phyloP scores from a whole-genome alignment of 371 early-diverging fungal genomes.

The Mucor plumbeus region DNA sequence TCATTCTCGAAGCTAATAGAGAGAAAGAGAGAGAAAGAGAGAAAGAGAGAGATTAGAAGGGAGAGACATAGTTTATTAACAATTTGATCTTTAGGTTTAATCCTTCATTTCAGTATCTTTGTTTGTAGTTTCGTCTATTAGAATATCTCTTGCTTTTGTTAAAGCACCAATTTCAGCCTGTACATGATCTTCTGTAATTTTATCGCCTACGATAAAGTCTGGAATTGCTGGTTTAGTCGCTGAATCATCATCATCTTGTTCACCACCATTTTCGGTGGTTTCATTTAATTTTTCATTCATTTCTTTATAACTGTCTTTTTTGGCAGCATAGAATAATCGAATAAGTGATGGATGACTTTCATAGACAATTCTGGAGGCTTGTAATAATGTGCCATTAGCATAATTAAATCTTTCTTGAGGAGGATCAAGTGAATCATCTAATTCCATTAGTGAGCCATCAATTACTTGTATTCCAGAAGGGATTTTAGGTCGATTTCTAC shows the following conservation, averaged over 20 bases:
- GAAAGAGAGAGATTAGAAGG: not conserved
- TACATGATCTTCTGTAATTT: constrained; percentile 41
- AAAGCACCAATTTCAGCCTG: constrained; percentile 44
- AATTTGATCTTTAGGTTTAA: too few relatives aligned
- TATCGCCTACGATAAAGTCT: constrained; percentile 28
- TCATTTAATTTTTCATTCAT: constrained; percentile 22
- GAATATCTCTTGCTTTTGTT: constrained; percentile 24
- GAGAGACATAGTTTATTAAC: not conserved
- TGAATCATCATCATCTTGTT: constrained; percentile 10
- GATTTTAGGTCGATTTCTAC: constrained; percentile 31
- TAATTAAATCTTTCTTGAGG: constrained; percentile 34
- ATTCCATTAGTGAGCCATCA: constrained; percentile 27
- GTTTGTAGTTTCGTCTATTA: constrained; percentile 1
- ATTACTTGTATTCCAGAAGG: constrained; percentile 38
- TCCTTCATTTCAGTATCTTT: constrained; percentile 7
- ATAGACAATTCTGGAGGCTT: constrained; percentile 41
- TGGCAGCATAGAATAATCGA: constrained; percentile 38
- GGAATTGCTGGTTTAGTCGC: constrained; percentile 11
- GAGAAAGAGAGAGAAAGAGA: too few relatives aligned
- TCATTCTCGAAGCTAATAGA: not conserved
- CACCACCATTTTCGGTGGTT: constrained; percentile 1
- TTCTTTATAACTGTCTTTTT: constrained; percentile 42
- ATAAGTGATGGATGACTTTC: constrained; percentile 35
- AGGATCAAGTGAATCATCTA: constrained; percentile 35
- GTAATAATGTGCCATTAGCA: constrained; percentile 50